Base-by-base conservation (phyloP, 345 rosid species). In the Anacardium occidentale region DNA sequence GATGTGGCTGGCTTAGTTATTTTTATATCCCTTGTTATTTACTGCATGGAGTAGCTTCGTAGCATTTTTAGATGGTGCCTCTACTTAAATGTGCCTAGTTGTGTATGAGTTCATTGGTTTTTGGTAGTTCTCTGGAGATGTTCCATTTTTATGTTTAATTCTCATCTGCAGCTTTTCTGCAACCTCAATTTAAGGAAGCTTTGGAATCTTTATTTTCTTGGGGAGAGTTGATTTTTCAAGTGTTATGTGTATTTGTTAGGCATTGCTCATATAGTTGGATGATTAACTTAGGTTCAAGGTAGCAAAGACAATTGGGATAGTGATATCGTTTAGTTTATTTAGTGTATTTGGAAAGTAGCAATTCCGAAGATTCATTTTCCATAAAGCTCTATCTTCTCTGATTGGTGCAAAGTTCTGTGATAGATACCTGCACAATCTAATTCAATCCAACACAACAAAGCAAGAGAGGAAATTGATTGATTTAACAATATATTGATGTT, bases 31-130 rank as follows among this genome's bases (percentile, higher is more conserved):
- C 53, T 50, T 13, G 53, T 15, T 50, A 50, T 50, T 50, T 50
- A 50, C 53, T 18, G 0, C 3, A n/a, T 50, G 53, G 18, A 50
- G 18, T 18, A 14, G 53, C 53, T 59, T 9, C 42, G 4, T 15
- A 3, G 8, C 9, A 17, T 26, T 59, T 29, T 59, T 18, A 4
- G 8, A 45, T 64, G 62, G 52, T 22, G 25, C 24, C 18, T 34
- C 4, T 21, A 11, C 10, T 53, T 44, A 2, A 17, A 37, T 9
- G 20, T 42, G 4, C 32, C 22, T 56, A 56, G 3, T 15, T n/a
- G 54, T 56, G 2, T 47, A 22, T 69, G 20, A 42, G 24, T 56
- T 25, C 10, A 32, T 69, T 57, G 73, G 18, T 69, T 50, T 55
- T 54, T 6, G 48, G 51, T 68, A 1, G 54, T 32, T 20, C 47